These are phyloP conservation scores for Cryptococcus jaspeensis DNA, from an alignment of 1,284 basidiomycete species.

Conservation along the genomic window DNA sequence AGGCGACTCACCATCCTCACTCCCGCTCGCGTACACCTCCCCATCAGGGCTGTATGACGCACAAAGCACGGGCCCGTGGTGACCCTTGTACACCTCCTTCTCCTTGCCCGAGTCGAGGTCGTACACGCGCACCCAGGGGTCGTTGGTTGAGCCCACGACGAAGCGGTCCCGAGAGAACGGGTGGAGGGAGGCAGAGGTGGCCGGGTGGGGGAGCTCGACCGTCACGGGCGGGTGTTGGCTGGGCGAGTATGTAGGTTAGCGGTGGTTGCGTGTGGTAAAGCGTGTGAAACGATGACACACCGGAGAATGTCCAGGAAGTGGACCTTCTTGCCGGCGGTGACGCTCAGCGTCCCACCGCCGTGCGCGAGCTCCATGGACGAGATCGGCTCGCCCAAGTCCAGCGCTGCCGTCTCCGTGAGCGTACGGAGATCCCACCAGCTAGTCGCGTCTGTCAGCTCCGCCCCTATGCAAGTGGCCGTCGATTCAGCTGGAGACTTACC, in stretches of 20 bases:
- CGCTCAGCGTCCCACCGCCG: constrained; percentile 78
- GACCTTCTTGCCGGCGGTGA: constrained; percentile 88
- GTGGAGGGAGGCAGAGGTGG: constrained; percentile 89
- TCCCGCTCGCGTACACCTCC: constrained; percentile 96
- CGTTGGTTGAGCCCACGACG: constrained; percentile 82
- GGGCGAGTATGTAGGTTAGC: constrained; percentile 53
- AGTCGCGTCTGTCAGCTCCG: not conserved
- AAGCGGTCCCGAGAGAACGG: constrained; percentile 85
- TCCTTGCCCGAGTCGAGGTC: constrained; percentile 81
- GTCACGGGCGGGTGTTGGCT: constrained; percentile 56
- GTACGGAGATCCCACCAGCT: constrained; percentile 97
- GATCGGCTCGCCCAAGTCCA: constrained; percentile 76
- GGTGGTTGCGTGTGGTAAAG: not conserved
- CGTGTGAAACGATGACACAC: constrained; percentile 28
- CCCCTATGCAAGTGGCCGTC: not conserved
- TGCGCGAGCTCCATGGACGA: constrained; percentile 90
- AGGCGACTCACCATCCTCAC: constrained; percentile 57
- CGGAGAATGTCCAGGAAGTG: constrained; percentile 64
- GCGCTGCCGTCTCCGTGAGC: constrained; percentile 65
- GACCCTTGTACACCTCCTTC: constrained; percentile 89
- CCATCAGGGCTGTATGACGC: constrained; percentile 95
- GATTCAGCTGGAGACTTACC: constrained; percentile 59
- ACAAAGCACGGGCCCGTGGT: constrained; percentile 94
- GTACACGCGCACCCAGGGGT: constrained; percentile 96
- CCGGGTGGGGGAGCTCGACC: constrained; percentile 67